Evolutionary conservation across 2,329 filamentous ascomycete genomes (phyloP).

Genomic region (Colletotrichum sp.): DNA sequence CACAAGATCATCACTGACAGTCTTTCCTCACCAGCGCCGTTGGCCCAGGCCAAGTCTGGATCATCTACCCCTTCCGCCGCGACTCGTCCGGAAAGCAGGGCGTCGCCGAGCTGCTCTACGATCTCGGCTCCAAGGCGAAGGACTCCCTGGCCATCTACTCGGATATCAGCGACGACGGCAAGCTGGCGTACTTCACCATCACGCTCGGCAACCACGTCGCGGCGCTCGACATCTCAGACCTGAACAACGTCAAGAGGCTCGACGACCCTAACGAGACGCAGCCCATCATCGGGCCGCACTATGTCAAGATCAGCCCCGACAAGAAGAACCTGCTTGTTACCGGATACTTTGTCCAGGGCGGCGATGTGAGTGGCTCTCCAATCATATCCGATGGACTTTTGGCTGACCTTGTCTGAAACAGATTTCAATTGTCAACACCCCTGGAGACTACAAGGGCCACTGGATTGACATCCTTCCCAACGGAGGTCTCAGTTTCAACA

Average conservation of each 20-base stretch:
- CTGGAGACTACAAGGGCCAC: slow-evolving; percentile 65
- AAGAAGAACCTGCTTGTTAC: slow-evolving; percentile 69
- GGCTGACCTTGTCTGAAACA: slow-evolving; percentile 8
- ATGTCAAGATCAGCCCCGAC: slow-evolving; percentile 68
- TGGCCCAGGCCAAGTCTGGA: slow-evolving; percentile 65
- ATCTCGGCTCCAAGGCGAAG: slow-evolving; percentile 51
- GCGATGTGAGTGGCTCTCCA: slow-evolving; percentile 41
- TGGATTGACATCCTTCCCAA: slow-evolving; percentile 64
- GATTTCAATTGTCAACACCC: slow-evolving; percentile 65
- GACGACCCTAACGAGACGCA: slow-evolving; percentile 64
- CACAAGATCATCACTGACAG: background rate
- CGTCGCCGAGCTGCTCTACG: slow-evolving; percentile 61
- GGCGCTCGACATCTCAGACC: slow-evolving; percentile 65
- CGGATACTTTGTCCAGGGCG: slow-evolving; percentile 71
- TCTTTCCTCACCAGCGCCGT: slow-evolving; percentile 50
- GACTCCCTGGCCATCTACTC: slow-evolving; percentile 65
- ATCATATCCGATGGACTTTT: background rate
- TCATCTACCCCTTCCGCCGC: slow-evolving; percentile 67
- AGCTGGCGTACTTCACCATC: slow-evolving; percentile 63
- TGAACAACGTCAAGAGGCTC: slow-evolving; percentile 64
- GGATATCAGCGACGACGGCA: slow-evolving; percentile 63
- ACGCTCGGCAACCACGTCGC: slow-evolving; percentile 68
- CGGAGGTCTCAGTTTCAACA: slow-evolving; percentile 46
- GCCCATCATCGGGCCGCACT: slow-evolving; percentile 66
- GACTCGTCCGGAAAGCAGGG: slow-evolving; percentile 61